Evolutionary conservation across 1,139 yeast species (phyloP).

Genomic region (Candida neerlandica): DNA sequence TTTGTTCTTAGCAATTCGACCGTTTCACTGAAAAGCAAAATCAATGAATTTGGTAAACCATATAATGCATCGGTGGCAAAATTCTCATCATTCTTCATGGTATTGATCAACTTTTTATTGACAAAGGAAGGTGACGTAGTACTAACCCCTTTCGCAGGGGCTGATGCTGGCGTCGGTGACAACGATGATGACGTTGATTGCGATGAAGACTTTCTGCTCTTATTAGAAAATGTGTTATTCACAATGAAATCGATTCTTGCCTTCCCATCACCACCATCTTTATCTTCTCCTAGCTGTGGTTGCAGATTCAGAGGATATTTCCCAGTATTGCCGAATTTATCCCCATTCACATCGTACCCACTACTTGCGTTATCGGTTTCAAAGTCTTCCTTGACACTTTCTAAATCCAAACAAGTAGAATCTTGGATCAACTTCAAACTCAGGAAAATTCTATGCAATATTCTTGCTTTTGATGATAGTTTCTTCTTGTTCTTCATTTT

Average conservation of each 20-base stretch:
- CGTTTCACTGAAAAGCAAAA: conserved; percentile 69
- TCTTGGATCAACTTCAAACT: conserved; percentile 76
- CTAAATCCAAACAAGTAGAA: conserved; percentile 60
- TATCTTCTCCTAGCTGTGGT: neutral
- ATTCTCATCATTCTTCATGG: conserved; percentile 52
- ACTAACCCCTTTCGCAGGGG: neutral
- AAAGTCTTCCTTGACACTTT: conserved; percentile 40
- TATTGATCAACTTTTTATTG: conserved; percentile 46
- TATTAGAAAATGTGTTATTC: conserved; percentile 25
- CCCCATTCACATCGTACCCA: conserved; percentile 46
- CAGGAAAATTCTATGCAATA: conserved; percentile 77
- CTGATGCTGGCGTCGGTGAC: too few species aligned
- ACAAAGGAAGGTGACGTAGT: conserved; percentile 45
- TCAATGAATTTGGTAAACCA: conserved; percentile 82
- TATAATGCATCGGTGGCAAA: conserved; percentile 81
- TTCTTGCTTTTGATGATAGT: conserved; percentile 73
- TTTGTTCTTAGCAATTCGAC: conserved; percentile 67
- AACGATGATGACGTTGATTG: too few species aligned
- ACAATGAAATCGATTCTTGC: conserved; percentile 52
- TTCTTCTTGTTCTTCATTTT: conserved; percentile 69
- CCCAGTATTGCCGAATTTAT: conserved; percentile 27
- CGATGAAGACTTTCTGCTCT: neutral
- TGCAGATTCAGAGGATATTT: neutral
- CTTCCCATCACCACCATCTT: conserved; percentile 22
- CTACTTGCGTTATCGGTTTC: conserved; percentile 28